These are phyloP conservation scores for Podospora tetraspora DNA, from an alignment of 495 filamentous ascomycete species.

Conservation along the genomic window DNA sequence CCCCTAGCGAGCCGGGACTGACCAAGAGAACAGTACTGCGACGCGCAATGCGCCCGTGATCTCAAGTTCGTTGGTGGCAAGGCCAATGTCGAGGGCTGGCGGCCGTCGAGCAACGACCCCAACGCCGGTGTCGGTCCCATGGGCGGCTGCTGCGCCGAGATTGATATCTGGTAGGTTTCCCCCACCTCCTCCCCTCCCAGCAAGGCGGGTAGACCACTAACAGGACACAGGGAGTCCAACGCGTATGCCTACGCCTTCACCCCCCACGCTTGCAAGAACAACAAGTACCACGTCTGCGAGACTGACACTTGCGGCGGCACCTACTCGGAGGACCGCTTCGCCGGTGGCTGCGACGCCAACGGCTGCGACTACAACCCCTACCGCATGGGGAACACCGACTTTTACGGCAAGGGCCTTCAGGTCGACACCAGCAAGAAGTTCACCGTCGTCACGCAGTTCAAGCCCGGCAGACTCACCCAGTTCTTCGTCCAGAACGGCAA, in stretches of 20 bases:
- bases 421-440: slow-evolving; percentile 62
- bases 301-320: slow-evolving; percentile 44
- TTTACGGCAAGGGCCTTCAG: slow-evolving; percentile 58
- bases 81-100: slow-evolving; percentile 53
- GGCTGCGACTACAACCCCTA: slow-evolving; percentile 76
- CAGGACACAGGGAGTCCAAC: slow-evolving; percentile 54
- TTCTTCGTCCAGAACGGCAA: slow-evolving; percentile 66
- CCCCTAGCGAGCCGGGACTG: background rate
- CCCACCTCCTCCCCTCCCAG: background rate
- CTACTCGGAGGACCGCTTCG: slow-evolving; percentile 48
- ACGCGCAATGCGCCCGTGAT: slow-evolving; percentile 52
- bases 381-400: slow-evolving; percentile 57
- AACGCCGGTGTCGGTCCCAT: slow-evolving; percentile 44
- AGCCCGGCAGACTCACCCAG: slow-evolving; percentile 54
- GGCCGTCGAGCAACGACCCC: slow-evolving; percentile 42
- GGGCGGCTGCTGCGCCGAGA: slow-evolving; percentile 67
- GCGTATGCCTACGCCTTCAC: slow-evolving; percentile 57
- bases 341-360: slow-evolving; percentile 65
- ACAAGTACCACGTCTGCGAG: slow-evolving; percentile 55
- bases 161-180: slow-evolving; percentile 51
- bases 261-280: slow-evolving; percentile 61
- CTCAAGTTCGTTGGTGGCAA: slow-evolving; percentile 50
- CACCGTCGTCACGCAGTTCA: slow-evolving; percentile 70
- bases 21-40: slow-evolving; percentile 43
- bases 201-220: background rate